Evolutionary conservation across 2,329 filamentous ascomycete species (phyloP).

Genomic region (Penicillium corylophilum): DNA sequence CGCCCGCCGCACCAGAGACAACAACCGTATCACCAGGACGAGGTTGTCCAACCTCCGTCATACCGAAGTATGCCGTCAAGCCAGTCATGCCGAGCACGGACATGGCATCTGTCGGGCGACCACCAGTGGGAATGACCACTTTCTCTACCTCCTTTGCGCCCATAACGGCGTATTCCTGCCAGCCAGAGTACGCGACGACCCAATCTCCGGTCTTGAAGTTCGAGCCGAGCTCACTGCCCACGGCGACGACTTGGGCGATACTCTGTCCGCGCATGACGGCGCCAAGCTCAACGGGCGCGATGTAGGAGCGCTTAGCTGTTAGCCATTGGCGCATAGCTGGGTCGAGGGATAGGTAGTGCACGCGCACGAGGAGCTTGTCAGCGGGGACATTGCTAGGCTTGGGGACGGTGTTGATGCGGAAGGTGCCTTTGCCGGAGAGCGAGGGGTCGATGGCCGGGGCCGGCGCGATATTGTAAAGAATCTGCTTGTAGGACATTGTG

Average conservation of each 20-base stretch:
- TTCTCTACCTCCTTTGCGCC: conserved; percentile 51
- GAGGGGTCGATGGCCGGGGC: conserved; percentile 38
- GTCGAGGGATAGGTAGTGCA: conserved; percentile 67
- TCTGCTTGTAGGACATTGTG: conserved; percentile 35
- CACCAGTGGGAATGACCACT: conserved; percentile 47
- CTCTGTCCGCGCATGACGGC: conserved; percentile 66
- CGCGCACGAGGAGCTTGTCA: conserved; percentile 61
- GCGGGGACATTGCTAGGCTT: conserved; percentile 31
- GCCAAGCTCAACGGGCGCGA: conserved; percentile 67
- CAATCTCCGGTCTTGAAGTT: conserved; percentile 41
- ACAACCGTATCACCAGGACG: conserved; percentile 72
- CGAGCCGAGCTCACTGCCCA: conserved; percentile 48
- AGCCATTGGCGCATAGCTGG: conserved; percentile 76
- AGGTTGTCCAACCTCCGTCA: conserved; percentile 66
- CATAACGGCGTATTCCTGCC: conserved; percentile 66
- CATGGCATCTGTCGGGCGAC: conserved; percentile 59
- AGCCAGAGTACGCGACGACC: conserved; percentile 58
- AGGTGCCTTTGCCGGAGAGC: conserved; percentile 32
- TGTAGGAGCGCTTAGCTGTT: conserved; percentile 59
- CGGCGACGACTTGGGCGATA: conserved; percentile 59
- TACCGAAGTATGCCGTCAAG: conserved; percentile 74
- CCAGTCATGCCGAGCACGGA: conserved; percentile 66
- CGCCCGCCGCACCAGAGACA: conserved; percentile 74
- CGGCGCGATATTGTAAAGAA: conserved; percentile 37
- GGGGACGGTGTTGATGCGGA: conserved; percentile 31